Evolutionary conservation across 495 filamentous ascomycete genomes (phyloP), one percentile per base, ranked within the genome.

Genomic region (Penicillium diatomitis): DNA sequence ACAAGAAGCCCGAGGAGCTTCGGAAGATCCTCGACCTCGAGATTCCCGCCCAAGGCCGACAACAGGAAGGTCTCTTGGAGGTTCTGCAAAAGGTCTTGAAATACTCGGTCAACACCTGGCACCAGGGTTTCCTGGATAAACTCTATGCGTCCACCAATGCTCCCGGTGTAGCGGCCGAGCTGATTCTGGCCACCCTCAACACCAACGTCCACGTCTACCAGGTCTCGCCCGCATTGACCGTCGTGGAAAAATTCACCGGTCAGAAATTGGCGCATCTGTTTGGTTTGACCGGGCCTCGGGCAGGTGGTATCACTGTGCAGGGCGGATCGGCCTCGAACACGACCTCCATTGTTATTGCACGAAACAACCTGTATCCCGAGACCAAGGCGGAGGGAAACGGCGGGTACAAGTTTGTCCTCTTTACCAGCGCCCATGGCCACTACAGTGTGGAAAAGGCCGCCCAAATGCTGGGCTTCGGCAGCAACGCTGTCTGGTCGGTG

Each of bases 381-480:
- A 86, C 83, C 35, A 95, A 95, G 63, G 71, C 65, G 7, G 59
- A 79, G 4, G 91, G 92, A 11, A 86, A 87, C 60, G 75, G 64
- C 6, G 57, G 58, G 6, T 75, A 78, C 54, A 63, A 69, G 5
- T 89, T 96, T 53, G 79, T 90, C 6, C 73, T 95, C n/a, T 95
- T 96, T 74, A 95, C 90, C 10, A 85, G 81, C 55, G 80, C 72
- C 28, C 88, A 96, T 62, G 89, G 89, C 1, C 91, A 96, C 71
- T 97, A 96, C 70, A 89, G 84, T 38, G 76, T 95, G n/a, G 88
- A 95, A 62, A 96, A 96, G 67, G 89, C 90, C 0, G 90, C 89
- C 9, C 82, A 89, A 50, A 85, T 88, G 61, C 82, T 84, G 47
- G 92, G 92, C 6, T 74, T 98, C 31, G 92, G 92, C 4, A 83